Evolutionary conservation across 495 filamentous ascomycete species (phyloP).

Genomic region (Trichoderma gamsii): DNA sequence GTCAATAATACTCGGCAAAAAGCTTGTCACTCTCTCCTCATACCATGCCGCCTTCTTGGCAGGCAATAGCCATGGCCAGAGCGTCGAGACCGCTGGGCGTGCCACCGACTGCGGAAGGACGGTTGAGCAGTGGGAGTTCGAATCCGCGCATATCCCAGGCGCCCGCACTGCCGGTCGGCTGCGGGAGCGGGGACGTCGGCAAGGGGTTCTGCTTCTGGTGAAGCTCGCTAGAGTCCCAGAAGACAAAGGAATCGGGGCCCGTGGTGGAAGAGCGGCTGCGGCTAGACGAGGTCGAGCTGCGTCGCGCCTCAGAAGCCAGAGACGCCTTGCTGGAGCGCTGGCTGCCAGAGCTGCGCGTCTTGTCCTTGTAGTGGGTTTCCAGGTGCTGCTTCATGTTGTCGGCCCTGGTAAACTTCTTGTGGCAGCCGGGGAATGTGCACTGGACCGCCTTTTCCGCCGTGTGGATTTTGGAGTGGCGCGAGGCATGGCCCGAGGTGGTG

Average conservation of each 20-base stretch:
- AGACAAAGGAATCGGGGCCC: constrained; percentile 12
- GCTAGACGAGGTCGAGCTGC: constrained; percentile 25
- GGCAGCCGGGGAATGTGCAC: constrained; percentile 70
- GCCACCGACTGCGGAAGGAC: constrained; percentile 24
- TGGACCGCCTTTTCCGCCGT: constrained; percentile 90
- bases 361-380: constrained; percentile 70
- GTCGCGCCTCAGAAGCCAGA: constrained; percentile 16
- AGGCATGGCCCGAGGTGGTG: constrained; percentile 92
- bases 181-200: constrained; percentile 17
- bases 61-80: constrained; percentile 17
- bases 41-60: constrained; percentile 9
- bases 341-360: constrained; percentile 30
- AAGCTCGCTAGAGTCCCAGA: constrained; percentile 20
- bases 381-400: constrained; percentile 99
- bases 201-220: constrained; percentile 24
- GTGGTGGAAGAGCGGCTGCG: constrained; percentile 6
- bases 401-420: constrained; percentile 90
- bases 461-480: constrained; percentile 95
- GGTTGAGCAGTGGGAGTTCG: constrained; percentile 33
- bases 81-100: constrained; percentile 16
- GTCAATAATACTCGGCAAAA: too few relatives aligned
- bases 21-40: not conserved
- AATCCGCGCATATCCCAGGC: constrained; percentile 41
- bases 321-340: constrained; percentile 17
- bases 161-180: constrained; percentile 19